Conservation (phyloP, 1,284 basidiomycete species). For the Rhodofomes roseus region DNA sequence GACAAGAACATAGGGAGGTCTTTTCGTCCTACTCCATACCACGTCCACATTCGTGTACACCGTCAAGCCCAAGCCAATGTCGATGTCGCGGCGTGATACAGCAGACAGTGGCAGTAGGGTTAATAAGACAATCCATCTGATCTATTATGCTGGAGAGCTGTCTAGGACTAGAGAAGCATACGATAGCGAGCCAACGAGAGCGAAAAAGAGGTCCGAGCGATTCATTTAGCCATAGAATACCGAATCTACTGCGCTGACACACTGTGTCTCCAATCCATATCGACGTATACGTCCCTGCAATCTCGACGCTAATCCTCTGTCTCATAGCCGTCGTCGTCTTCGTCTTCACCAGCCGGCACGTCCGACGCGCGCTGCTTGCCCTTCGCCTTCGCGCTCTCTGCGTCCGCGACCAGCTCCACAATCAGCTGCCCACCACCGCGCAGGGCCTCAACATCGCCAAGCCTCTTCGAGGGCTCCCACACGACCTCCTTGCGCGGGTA, state of each 20-base stretch:
- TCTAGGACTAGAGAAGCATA: background rate
- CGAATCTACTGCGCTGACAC: background rate
- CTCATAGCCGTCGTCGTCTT: conserved; percentile 53
- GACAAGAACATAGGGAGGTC: too few relatives aligned
- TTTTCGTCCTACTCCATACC: too few relatives aligned
- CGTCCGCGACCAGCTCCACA: conserved; percentile 48
- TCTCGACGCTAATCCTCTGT: conserved; percentile 38
- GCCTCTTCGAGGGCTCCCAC: conserved; percentile 39
- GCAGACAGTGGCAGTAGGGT: too few relatives aligned
- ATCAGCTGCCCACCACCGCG: conserved; percentile 68
- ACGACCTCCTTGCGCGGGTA: conserved; percentile 69
- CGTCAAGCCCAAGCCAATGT: too few relatives aligned
- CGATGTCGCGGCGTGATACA: too few relatives aligned
- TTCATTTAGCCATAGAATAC: background rate
- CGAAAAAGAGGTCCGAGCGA: background rate
- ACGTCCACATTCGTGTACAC: too few relatives aligned
- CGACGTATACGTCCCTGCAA: background rate
- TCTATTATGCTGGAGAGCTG: background rate
- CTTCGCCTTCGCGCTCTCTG: conserved; percentile 20
- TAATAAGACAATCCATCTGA: too few relatives aligned
- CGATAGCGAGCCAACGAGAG: background rate
- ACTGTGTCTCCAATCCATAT: background rate
- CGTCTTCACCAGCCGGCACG: conserved; percentile 10
- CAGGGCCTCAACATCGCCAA: conserved; percentile 52
- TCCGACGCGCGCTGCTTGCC: conserved; percentile 15